Base-by-base conservation (phyloP, 2,329 filamentous ascomycete species). In the Hypoxylon sp. region DNA sequence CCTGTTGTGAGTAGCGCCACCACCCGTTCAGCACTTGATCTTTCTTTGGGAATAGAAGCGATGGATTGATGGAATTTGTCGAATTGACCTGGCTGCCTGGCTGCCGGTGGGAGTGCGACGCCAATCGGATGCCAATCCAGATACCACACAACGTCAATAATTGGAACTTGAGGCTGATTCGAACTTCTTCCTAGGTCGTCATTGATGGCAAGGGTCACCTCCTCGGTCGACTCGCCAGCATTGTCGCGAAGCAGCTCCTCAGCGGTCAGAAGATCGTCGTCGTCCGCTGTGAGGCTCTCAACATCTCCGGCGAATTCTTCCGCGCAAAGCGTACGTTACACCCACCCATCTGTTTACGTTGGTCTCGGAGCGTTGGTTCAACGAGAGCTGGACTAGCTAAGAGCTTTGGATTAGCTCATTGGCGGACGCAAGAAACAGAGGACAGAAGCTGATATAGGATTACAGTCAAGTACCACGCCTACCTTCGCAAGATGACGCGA, bases 261-360 rank as follows among this genome's bases (percentile, higher is more conserved):
- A 96, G 91, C 85, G 95, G 95, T 82, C 95, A 98, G 88, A 98
- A 98, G 92, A 96, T 99, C 82, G 95, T 98, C 79, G 87, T 99
- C 78, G 96, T 99, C 82, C 93, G 96, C 88, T 96, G 92, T 86
- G 96, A 99, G 87, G 93, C 93, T 79, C 90, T 99, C 84, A 99
- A 99, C 91, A 99, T 99, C 89, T 99, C 96, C 77, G 96, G 96
- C 87, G 96, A 98, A 89, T 99, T 99, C 93, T 99, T 99, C 92
- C 93, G 96, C 84, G 91, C 95, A 77, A 99, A 99, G 92, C 92
- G 96, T 99, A 97, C 85, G 95, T 97, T 79, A 72, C 71, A 73
- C 69, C 71, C 68, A 40, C 32, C 48, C 53, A 51, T 58, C 49
- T 14, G 28, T 11, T 40, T 48, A 53, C 32, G 44, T 64, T 51